Base-by-base conservation (phyloP, 106 monocot genomes). In the Gastrodia elata region DNA sequence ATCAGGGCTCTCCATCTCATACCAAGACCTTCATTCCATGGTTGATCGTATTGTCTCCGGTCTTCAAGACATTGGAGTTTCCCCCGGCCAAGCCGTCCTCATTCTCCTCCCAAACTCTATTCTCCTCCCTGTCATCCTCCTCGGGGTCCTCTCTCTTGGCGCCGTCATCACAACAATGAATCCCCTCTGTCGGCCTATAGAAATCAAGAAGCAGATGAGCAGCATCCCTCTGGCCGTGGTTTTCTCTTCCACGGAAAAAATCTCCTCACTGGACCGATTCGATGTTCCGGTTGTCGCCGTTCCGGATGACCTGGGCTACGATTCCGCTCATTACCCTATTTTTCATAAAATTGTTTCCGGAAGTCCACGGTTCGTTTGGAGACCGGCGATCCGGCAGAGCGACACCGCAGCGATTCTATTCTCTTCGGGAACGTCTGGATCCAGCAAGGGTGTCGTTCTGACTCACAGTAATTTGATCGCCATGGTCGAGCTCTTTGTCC, bases 391-490 rank as follows among this genome's bases (percentile, higher is more conserved):
- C 22, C 61, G 71, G 22, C 91, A 86, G 75, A 71, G 46, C 0
- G 94, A 94, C 75, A 70, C 78, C 0, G 88, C 84, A 6, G 88
- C 83, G 0, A 72, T 94, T 57, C 82, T 91, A 9, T 84, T 76
- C 71, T 91, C 94, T 1, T 94, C 94, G 1, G 94, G 94, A 20
- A 94, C 94, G 8, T 77, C 88, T 0, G 94, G 94, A 40, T 43
- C 38, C 11, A 83, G 82, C 79, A 94, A 94, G 72, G 84, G 91
- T 0, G 91, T 83, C 1, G 76, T 83, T 2, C 9, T 94, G 20
- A 86, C 83, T 0, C 93, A 93, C 56, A 4, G 68, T 28, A 93
- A 93, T 46, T 56, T 94, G 43, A 86, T 94, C 35, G 72, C 94
- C 16, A 68, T 76, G 75, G 83, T 83, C 30, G 88, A 90, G 82